Evolutionary conservation across 2,329 filamentous ascomycete species (phyloP), one percentile per base, ranked within the genome.

Genomic region (Alternaria panax): DNA sequence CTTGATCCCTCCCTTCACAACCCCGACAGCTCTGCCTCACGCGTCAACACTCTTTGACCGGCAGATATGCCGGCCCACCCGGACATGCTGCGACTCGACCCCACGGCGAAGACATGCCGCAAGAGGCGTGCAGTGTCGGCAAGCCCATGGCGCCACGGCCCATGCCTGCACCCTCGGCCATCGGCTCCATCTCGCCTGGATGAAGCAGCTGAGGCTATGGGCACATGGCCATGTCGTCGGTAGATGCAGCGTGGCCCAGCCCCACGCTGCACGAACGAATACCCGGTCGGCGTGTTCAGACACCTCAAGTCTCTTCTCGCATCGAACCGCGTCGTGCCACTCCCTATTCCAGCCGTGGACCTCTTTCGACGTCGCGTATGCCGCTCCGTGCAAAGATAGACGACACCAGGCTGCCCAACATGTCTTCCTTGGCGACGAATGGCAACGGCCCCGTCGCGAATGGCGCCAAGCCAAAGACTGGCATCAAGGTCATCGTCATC

Each of bases 401-500:
- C 65, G 46, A 59, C 4, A 43, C 50, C 7, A 62, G 61, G 43
- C 52, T 66, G n/a, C 51, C 54, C n/a, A 68, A 59, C 2, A 75
- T 75, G 73, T 58, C 65, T 11, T 56, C 59, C n/a, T 25, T 59
- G 43, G 48, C 64, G 22, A 55, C 47, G 2, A 62, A 68, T 6
- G 54, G 22, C 32, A 42, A 54, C 12, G 22, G 18, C 1, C 34
- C 14, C 22, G 38, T 42, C n/a, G 22, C 46, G 3, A 53, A 52
- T 48, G 60, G 54, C 28, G 25, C 59, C 7, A 70, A 66, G 53
- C 66, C 70, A 43, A 59, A 67, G 61, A 84, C 83, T 1, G 84
- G 83, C 14, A 83, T 86, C 68, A 84, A 83, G 53, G 83, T 86
- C 3, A 78, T 86, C 28, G 78, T 87, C 30, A 84, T 80, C 74